These are phyloP conservation scores for Chlorella sp. DNA, from an alignment of 139 green algal species.

Conservation along the genomic window DNA sequence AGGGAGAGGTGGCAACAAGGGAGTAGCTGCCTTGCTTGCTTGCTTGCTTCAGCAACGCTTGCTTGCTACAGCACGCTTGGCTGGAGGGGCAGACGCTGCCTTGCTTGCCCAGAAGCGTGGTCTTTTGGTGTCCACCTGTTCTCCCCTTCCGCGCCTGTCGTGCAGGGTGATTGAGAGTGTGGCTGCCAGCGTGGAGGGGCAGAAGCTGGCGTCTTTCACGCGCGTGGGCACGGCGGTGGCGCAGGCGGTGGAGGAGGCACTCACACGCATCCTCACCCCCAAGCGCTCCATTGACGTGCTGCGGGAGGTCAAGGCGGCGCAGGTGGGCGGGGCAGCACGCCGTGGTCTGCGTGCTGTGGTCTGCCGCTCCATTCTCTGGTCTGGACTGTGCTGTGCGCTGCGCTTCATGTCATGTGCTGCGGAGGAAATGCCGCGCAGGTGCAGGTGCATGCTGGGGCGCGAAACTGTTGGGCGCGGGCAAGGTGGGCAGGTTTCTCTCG, in stretches of 20 bases:
- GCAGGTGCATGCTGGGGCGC: no score
- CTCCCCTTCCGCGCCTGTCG: neutral
- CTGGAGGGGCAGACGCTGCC: neutral
- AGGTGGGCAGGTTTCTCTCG: no score
- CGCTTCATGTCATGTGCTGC: no score
- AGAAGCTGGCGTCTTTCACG: constrained; percentile 90
- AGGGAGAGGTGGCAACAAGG: neutral
- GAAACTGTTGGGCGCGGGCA: no score
- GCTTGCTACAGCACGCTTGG: no score
- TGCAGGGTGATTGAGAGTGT: constrained; percentile 79
- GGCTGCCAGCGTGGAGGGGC: constrained; percentile 79
- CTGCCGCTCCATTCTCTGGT: neutral
- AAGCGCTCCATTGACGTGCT: constrained; percentile 81
- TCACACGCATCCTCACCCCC: constrained; percentile 87
- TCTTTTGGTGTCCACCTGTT: no score
- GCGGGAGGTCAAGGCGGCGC: constrained; percentile 66
- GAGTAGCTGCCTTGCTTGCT: neutral
- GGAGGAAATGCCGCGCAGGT: no score
- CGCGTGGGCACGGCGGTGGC: constrained; percentile 80
- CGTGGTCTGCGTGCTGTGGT: neutral
- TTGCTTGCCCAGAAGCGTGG: neutral
- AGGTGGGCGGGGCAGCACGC: constrained; percentile 14
- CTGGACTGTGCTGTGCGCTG: neutral
- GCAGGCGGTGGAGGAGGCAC: constrained; percentile 80
- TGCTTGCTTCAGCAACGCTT: no score